phyloP scores from a whole-genome alignment of 148 eudicot genomes.

The Cornus suecica region DNA sequence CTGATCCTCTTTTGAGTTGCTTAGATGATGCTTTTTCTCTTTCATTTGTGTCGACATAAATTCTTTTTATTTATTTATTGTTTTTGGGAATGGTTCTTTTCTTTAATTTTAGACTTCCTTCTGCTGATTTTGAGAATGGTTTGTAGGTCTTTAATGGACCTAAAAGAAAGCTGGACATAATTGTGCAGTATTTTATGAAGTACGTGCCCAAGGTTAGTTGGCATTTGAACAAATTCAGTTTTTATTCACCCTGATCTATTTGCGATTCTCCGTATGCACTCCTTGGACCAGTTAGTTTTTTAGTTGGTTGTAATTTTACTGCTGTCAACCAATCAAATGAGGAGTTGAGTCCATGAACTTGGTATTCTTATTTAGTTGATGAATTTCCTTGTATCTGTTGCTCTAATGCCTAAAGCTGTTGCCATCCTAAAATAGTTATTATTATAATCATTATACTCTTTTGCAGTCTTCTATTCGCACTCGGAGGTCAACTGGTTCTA shows the following conservation, averaged over 20 bases:
- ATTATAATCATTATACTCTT: background rate
- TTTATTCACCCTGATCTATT: background rate
- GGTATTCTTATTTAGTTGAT: background rate
- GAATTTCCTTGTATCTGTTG: background rate
- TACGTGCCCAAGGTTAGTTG: conserved; percentile 70
- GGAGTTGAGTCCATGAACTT: background rate
- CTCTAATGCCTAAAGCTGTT: background rate
- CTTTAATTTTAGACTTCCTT: background rate
- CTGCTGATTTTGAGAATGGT: conserved; percentile 16
- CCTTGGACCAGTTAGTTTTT: background rate
- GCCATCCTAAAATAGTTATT: background rate
- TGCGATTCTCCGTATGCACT: background rate
- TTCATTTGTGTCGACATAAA: background rate
- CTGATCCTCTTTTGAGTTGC: conserved; percentile 2
- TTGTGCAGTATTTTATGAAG: conserved; percentile 70
- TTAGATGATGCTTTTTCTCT: background rate
- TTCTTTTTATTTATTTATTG: conserved; percentile 4
- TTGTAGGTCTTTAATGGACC: conserved; percentile 72
- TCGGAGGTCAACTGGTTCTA: conserved; percentile 43
- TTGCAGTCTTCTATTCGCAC: conserved; percentile 63
- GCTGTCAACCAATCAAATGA: background rate
- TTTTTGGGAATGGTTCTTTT: background rate
- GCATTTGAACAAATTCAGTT: background rate
- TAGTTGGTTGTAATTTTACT: background rate
- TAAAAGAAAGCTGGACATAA: conserved; percentile 66